These are phyloP conservation scores for Stylosanthes scabra DNA, from an alignment of 331 rosid genomes.

Conservation along the genomic window DNA sequence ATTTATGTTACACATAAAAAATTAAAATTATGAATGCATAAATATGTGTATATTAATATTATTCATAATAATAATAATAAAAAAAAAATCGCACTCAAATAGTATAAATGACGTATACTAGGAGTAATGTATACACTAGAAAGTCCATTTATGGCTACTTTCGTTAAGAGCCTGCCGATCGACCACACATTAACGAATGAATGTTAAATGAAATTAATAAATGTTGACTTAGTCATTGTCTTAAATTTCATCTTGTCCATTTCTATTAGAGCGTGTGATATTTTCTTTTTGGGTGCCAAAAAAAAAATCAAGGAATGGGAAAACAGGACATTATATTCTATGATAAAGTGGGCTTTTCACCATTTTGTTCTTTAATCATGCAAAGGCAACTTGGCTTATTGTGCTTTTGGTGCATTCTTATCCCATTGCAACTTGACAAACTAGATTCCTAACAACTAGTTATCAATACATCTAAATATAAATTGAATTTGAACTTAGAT, in stretches of 20 bases:
- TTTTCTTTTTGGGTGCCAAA: background rate
- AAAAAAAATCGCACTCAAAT: too few species aligned
- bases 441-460: background rate
- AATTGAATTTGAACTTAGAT: too few species aligned
- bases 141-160: background rate
- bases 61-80: too few species aligned
- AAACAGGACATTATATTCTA: background rate
- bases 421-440: conserved; percentile 20
- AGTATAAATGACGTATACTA: too few species aligned
- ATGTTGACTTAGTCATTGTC: background rate
- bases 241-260: background rate
- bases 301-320: conserved; percentile 15
- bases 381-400: conserved; percentile 16
- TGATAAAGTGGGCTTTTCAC: background rate
- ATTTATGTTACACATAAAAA: too few species aligned
- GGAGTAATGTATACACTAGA: background rate
- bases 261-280: background rate
- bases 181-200: background rate
- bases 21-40: too few species aligned
- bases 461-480: too few species aligned
- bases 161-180: background rate
- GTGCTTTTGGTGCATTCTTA: conserved; percentile 22
- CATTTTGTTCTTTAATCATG: conserved; percentile 6
- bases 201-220: background rate
- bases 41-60: too few species aligned